Base-by-base conservation (phyloP, 805 yeast species). In the Saturnispora mendoncae region DNA sequence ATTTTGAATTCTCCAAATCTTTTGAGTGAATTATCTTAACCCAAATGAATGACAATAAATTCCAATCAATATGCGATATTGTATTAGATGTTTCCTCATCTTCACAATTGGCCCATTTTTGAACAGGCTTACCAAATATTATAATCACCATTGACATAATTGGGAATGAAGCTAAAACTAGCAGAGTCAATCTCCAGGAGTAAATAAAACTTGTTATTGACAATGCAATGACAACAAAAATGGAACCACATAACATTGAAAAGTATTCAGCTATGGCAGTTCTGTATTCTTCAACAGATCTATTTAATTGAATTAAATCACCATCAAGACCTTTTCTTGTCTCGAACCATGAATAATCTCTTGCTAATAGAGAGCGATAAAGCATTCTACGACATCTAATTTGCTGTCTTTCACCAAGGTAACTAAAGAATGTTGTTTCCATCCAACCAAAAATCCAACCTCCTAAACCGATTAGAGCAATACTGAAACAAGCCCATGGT, bases 141-240 rank as follows among this genome's bases (percentile, higher is more conserved):
- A 64, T 58, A 1, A 81, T 76, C 3, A 71, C 47, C 0, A 68
- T 7, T 0, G 67, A 67, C 43, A 90, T 72, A 0, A 87, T 26
- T 0, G 98, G 98, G 4, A 85, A 50, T 3, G 82, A 69, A 1
- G 85, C 79, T 44, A 90, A 53, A n/a, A 82, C 74, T 2, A 92
- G 72, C 20, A 92, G 60, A 0, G 97, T 84, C 9, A 92, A 67
- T 3, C 84, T 70, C 97, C 97, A 90, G 3, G 94, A 84, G 46
- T 77, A 79, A 46, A 72, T 71, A 55, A 92, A 72, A 1, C 95
- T 78, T 0, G 83, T 74, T 1, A 74, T 68, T 2, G 80, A 54
- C 9, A 81, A 60, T 0, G 81, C 74, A 4, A 74, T 40, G 0
- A 76, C 62, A 0, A 86, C 69, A 0, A 76, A 72, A 1, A 67